Conservation (phyloP, 2,329 filamentous ascomycete genomes). For the Corynespora cassiicola region DNA sequence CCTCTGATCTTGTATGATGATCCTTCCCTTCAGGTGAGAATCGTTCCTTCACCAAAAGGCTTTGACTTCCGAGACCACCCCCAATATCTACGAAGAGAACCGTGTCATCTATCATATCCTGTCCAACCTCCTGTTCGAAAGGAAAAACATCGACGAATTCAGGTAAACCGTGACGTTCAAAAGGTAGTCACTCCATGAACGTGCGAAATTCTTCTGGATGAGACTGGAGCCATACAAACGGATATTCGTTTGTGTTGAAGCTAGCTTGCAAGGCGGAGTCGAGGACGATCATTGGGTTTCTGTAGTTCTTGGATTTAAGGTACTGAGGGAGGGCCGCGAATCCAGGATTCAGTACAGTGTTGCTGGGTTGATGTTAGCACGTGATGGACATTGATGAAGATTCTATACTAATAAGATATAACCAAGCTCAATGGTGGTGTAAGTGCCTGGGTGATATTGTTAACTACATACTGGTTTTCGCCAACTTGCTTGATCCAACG, state of each 20-base stretch:
- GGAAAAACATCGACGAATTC: constrained; percentile 3
- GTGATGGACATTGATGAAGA: no score
- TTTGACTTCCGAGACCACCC: constrained; percentile 8
- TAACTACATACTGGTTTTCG: constrained; percentile 1
- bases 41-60: background rate
- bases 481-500: background rate
- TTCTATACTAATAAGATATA: constrained; percentile 1
- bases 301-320: constrained; percentile 18
- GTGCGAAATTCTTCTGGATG: constrained; percentile 1
- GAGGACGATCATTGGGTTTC: constrained; percentile 3
- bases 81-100: constrained; percentile 13
- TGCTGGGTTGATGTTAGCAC: no score
- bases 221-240: constrained; percentile 2
- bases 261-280: constrained; percentile 5
- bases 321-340: constrained; percentile 25
- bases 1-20: constrained; percentile 5
- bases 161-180: constrained; percentile 2
- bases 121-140: background rate
- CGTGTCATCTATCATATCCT: background rate
- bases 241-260: background rate
- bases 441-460: constrained; percentile 1
- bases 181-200: constrained; percentile 1
- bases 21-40: constrained; percentile 2
- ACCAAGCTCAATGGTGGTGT: background rate
- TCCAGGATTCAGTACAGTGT: constrained; percentile 15